These are phyloP conservation scores for Exophiala mesophila DNA, from an alignment of 2,329 filamentous ascomycete genomes.

Conservation along the genomic window DNA sequence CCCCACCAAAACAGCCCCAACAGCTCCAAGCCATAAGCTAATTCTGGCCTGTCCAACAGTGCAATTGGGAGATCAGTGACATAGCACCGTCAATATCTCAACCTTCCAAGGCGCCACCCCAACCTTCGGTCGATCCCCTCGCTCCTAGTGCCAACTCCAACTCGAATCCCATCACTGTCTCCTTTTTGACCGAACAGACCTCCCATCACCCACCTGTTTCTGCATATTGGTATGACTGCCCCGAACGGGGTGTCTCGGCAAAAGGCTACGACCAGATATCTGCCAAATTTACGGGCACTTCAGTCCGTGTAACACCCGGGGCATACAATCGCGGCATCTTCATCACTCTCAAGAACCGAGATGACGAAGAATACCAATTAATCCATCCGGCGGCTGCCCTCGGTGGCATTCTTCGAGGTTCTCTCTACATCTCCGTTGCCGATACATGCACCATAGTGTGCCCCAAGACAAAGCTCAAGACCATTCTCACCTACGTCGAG, in stretches of 20 bases:
- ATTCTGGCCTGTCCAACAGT: slow-evolving; percentile 48
- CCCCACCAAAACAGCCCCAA: too few relatives aligned
- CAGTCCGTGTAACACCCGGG: slow-evolving; percentile 83
- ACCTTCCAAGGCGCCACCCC: slow-evolving; percentile 30
- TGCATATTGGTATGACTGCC: slow-evolving; percentile 89
- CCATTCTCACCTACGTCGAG: slow-evolving; percentile 86
- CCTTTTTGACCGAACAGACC: slow-evolving; percentile 95
- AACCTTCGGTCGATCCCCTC: slow-evolving; percentile 33
- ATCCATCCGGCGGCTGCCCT: slow-evolving; percentile 92
- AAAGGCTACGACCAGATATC: slow-evolving; percentile 93
- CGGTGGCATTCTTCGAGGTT: slow-evolving; percentile 78
- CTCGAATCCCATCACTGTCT: slow-evolving; percentile 63
- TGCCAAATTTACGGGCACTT: slow-evolving; percentile 96
- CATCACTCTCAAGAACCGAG: slow-evolving; percentile 72
- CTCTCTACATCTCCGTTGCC: slow-evolving; percentile 83
- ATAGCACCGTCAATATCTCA: slow-evolving; percentile 59
- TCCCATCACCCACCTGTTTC: slow-evolving; percentile 97
- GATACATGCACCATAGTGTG: slow-evolving; percentile 87
- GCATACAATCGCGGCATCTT: slow-evolving; percentile 96
- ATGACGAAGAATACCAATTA: slow-evolving; percentile 88
- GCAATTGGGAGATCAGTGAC: slow-evolving; percentile 91
- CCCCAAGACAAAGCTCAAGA: slow-evolving; percentile 83
- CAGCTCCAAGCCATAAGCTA: too few relatives aligned
- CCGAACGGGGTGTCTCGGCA: slow-evolving; percentile 80
- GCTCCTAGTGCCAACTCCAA: slow-evolving; percentile 29